Evolutionary conservation across 2,329 filamentous ascomycete species (phyloP), one percentile per base, ranked within the genome.

Genomic region (Pseudogymnoascus sp.): DNA sequence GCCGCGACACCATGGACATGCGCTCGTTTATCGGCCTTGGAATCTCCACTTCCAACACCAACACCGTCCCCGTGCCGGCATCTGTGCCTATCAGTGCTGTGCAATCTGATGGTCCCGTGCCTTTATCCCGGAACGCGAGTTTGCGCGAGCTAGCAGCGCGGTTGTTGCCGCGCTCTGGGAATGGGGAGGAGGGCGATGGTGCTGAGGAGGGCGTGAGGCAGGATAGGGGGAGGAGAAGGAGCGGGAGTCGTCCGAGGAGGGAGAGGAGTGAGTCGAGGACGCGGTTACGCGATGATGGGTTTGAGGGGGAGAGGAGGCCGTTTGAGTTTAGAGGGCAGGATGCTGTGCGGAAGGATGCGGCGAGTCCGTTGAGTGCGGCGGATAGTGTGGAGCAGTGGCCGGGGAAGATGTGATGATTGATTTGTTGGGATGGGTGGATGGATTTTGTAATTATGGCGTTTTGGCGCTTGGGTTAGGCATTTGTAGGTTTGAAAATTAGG

Each of bases 251-350:
- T 16, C 50, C 33, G 65, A 63, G 16, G 67, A 69, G n/a, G 60
- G 64, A 14, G 68, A 71, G 28, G 68, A 72, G 65, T 67, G 6
- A 70, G 69, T 2, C 61, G 67, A 61, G 71, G 70, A 31, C 33
- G 62, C 31, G 46, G 24, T 28, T 59, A 7, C 40, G 19, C 33
- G 50, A 19, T 28, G 63, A n/a, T 22, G 62, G 12, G 43, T 14
- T 19, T 56, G 62, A 3, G 43, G 67, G 16, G 64, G 35, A 5
- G 66, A 68, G 31, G 67, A 70, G 24, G 69, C 71, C 64, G 62
- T 56, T 56, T 56, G 50, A 56, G 50, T 60, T 61, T 22, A 70
- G 40, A 64, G 68, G 38, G 8, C 67, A 69, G 4, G 46, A 67
- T 61, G 26, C 46, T 53, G 26, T 16, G 46, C 26, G 46, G 46